Conservation (phyloP, 306 rosid species). For the Corylus americana region DNA sequence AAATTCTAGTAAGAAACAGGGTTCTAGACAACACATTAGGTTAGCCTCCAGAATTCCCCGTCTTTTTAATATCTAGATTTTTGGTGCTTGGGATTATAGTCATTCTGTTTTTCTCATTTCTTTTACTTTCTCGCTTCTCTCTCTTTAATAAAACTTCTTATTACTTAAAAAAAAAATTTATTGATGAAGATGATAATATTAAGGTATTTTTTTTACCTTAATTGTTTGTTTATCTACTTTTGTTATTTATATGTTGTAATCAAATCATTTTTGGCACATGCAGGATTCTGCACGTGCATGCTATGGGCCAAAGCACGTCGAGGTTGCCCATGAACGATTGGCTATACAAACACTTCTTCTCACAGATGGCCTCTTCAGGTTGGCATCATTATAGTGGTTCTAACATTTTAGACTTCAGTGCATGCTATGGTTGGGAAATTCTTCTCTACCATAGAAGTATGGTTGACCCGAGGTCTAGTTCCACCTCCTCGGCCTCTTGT, state of each 20-base stretch:
- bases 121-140: too few species aligned
- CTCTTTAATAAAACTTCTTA: too few species aligned
- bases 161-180: too few species aligned
- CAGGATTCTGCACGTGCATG: slow-evolving; percentile 92
- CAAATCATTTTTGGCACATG: slow-evolving; percentile 16
- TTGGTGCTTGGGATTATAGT: neutral
- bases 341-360: slow-evolving; percentile 88
- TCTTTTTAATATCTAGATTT: neutral
- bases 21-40: neutral
- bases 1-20: neutral
- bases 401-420: neutral
- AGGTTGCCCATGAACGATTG: slow-evolving; percentile 92
- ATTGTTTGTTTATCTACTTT: neutral
- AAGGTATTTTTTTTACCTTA: neutral
- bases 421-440: neutral
- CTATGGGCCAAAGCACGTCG: slow-evolving; percentile 93
- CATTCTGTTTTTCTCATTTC: neutral
- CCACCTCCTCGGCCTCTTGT: too few species aligned
- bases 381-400: slow-evolving; percentile 13
- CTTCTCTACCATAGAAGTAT: too few species aligned
- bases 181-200: neutral
- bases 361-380: slow-evolving; percentile 94
- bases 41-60: neutral
- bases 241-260: neutral
- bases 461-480: too few species aligned